Conservation (phyloP, 805 yeast genomes). For the Candida hungchunana region DNA sequence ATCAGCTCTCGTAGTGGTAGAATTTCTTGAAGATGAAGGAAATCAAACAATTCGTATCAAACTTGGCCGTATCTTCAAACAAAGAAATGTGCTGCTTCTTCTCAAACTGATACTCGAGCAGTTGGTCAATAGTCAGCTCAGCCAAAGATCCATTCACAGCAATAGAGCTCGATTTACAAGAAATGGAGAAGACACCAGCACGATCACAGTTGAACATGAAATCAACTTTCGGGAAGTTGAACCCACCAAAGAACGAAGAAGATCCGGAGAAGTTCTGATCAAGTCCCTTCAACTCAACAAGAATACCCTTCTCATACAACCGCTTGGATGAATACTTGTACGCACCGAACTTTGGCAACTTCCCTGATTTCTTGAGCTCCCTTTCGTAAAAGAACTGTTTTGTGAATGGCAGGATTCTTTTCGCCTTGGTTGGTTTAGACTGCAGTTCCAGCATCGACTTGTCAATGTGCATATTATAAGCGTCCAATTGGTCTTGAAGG, state of each 20-base stretch:
- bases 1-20: conserved; percentile 40
- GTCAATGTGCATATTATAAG: conserved; percentile 45
- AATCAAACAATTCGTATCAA: conserved; percentile 65
- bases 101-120: conserved; percentile 72
- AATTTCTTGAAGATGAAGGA: conserved; percentile 72
- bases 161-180: conserved; percentile 69
- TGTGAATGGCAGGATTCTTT: conserved; percentile 49
- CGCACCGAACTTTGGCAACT: conserved; percentile 71
- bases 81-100: conserved; percentile 47
- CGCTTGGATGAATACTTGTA: conserved; percentile 73
- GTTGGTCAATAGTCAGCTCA: conserved; percentile 62
- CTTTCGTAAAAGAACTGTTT: conserved; percentile 75
- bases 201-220: conserved; percentile 74
- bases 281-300: conserved; percentile 56
- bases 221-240: conserved; percentile 60
- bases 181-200: conserved; percentile 68
- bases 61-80: conserved; percentile 63
- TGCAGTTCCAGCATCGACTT: conserved; percentile 48
- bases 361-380: conserved; percentile 60
- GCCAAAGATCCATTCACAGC: conserved; percentile 53
- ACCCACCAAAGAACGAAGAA: conserved; percentile 33
- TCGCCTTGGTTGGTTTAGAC: conserved; percentile 29
- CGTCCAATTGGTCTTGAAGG: conserved; percentile 36
- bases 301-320: conserved; percentile 66
- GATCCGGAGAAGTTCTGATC: conserved; percentile 35